Evolutionary conservation across 768 basidiomycete species (phyloP).

Genomic region (Jaapia argillacea): DNA sequence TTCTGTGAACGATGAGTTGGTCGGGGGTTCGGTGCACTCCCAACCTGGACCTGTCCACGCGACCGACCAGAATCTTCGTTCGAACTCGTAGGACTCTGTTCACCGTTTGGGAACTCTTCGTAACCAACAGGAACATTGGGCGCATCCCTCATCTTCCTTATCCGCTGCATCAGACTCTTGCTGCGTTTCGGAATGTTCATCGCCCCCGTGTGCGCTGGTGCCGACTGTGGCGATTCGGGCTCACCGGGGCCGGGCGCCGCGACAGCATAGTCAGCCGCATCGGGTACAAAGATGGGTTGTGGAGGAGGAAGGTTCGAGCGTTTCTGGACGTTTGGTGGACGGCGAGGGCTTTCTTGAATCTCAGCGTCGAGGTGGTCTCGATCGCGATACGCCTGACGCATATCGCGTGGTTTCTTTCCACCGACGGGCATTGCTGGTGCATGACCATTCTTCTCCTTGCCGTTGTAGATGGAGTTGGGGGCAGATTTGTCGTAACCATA

Average conservation of each 20-base stretch:
- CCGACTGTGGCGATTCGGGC: slow-evolving; percentile 23
- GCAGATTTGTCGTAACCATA: slow-evolving; percentile 41
- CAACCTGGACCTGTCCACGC: background rate
- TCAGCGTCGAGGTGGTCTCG: slow-evolving; percentile 33
- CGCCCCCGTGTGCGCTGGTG: slow-evolving; percentile 33
- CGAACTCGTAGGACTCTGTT: slow-evolving; percentile 33
- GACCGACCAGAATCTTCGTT: slow-evolving; percentile 19
- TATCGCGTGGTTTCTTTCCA: slow-evolving; percentile 28
- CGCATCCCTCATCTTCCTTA: slow-evolving; percentile 80
- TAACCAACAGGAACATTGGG: slow-evolving; percentile 68
- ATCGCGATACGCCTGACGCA: slow-evolving; percentile 35
- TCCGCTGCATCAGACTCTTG: slow-evolving; percentile 81
- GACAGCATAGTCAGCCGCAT: slow-evolving; percentile 19
- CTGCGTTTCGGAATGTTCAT: slow-evolving; percentile 51
- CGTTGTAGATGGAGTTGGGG: slow-evolving; percentile 35
- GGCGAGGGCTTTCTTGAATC: slow-evolving; percentile 23
- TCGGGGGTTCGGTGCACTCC: slow-evolving; percentile 20
- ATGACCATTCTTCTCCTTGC: slow-evolving; percentile 2
- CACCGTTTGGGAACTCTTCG: slow-evolving; percentile 26
- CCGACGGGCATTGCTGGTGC: slow-evolving; percentile 4
- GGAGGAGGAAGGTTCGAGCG: slow-evolving; percentile 65
- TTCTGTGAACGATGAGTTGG: slow-evolving; percentile 68
- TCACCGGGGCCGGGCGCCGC: slow-evolving; percentile 14
- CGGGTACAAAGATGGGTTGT: slow-evolving; percentile 71
- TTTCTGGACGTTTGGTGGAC: slow-evolving; percentile 22